Base-by-base conservation (phyloP, 768 basidiomycete species). In the Bullera alba region DNA sequence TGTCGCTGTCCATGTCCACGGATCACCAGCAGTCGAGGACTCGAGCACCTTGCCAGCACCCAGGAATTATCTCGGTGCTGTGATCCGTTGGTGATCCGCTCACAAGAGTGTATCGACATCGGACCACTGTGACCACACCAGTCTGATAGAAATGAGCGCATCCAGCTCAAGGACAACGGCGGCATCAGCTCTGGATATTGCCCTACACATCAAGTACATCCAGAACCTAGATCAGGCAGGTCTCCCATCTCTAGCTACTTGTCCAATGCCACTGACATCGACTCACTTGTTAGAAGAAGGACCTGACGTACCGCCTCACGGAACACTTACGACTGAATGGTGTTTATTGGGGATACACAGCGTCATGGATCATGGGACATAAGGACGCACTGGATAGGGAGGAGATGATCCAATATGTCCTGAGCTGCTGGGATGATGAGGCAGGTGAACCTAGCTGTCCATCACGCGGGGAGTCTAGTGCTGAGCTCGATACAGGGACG, bases 371-470 rank as follows among this genome's bases (percentile, higher is more conserved):
- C 39, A 86, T 97, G 83, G 80, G 79, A 1, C 79, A 79, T 38
- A 76, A 81, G 48, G 85, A 91, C 42, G 88, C 88, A 0, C 75
- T 99, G 45, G 79, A 86, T 58, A 75, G 83, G 34, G 81, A 88
- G 22, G 89, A 88, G 56, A 87, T 87, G 79, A 79, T 97, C 26
- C 78, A 78, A 2, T 97, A 87, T 69, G 89, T 96, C 45, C 80
- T 91, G 82, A 84, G 82, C 58, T 99, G 95, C 71, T 97, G 91
- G 90, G 86, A 93, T 63, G 84, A 91, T 10, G 82, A 87, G 73
- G 80, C 82, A 75, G 92, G 91, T 80, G 22, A 54, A 77, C 60
- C 23, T 6, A 22, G 22, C 43, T 42, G n/a, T 27, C 32, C n/a
- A 8, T 34, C 21, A 19, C 6, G 2, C 27, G 38, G 12, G n/a